A percentile compares a stretch with the other conserved stretches of the same genome.
Conservation (phyloP, 2,329 filamentous ascomycete species). For the Dactylellina parvicollis region DNA sequence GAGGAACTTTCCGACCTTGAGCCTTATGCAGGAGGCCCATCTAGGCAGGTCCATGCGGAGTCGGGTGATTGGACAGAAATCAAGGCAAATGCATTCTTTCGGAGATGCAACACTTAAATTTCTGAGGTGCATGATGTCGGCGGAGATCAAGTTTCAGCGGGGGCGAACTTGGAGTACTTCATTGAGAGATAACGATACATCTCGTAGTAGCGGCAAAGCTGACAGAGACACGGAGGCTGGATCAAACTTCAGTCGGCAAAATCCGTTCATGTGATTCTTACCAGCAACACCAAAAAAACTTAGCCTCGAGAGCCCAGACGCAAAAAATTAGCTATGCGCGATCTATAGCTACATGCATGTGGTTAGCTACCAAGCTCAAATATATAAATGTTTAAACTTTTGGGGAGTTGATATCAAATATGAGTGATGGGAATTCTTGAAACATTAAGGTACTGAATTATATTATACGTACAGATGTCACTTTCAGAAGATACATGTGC, state of each 20-base stretch:
- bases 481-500: slow-evolving; percentile 5
- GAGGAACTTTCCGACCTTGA: slow-evolving; percentile 44
- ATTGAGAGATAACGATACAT: slow-evolving; percentile 6
- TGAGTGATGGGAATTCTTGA: not conserved
- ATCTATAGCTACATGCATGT: not conserved
- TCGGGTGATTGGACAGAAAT: not conserved
- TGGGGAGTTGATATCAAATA: too few species aligned
- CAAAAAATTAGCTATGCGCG: not conserved
- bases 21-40: slow-evolving; percentile 15
- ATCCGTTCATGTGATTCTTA: not conserved
- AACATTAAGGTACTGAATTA: not conserved
- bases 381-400: too few species aligned
- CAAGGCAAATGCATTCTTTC: not conserved
- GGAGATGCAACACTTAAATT: not conserved
- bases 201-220: not conserved
- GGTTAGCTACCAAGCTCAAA: too few species aligned
- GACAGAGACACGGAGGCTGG: too few species aligned
- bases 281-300: not conserved
- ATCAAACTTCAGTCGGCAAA: too few species aligned
- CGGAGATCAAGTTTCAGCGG: slow-evolving; percentile 1
- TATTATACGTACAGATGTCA: slow-evolving; percentile 10
- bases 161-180: slow-evolving; percentile 13
- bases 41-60: slow-evolving; percentile 25
- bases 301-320: not conserved
- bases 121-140: not conserved